phyloP scores from a whole-genome alignment of 805 yeast species.

The Zygoascus tannicola region DNA sequence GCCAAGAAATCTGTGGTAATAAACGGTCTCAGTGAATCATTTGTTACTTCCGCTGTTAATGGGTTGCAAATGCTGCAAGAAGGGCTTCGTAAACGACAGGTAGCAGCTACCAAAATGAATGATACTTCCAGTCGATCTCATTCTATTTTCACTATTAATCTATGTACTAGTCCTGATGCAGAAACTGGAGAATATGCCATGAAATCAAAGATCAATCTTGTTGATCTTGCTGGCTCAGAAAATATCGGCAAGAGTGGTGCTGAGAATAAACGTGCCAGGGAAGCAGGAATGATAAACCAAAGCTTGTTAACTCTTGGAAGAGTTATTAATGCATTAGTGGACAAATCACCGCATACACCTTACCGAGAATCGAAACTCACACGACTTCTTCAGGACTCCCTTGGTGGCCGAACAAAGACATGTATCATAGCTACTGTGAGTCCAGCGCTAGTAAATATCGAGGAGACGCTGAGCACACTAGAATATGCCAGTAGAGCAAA shows the following conservation, averaged over 20 bases:
- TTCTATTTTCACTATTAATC: slow-evolving; percentile 61
- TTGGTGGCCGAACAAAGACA: slow-evolving; percentile 85
- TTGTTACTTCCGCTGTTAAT: slow-evolving; percentile 40
- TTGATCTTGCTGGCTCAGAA: slow-evolving; percentile 94
- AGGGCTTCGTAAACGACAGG: slow-evolving; percentile 57
- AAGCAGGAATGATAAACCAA: slow-evolving; percentile 89
- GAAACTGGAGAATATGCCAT: slow-evolving; percentile 38
- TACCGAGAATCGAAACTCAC: slow-evolving; percentile 80
- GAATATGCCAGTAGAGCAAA: slow-evolving; percentile 86
- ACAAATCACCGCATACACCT: slow-evolving; percentile 63
- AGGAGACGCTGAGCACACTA: slow-evolving; percentile 75
- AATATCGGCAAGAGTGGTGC: slow-evolving; percentile 86
- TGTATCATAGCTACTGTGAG: slow-evolving; percentile 81
- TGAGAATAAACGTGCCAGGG: slow-evolving; percentile 73
- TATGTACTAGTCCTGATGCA: slow-evolving; percentile 42
- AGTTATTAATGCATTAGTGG: slow-evolving; percentile 69
- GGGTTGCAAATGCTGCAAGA: slow-evolving; percentile 43
- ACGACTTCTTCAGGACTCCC: slow-evolving; percentile 65
- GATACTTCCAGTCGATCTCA: slow-evolving; percentile 74
- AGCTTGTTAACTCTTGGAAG: slow-evolving; percentile 79
- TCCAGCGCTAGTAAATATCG: slow-evolving; percentile 67
- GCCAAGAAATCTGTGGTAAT: slow-evolving; percentile 37
- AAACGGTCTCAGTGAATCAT: slow-evolving; percentile 49
- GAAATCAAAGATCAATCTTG: slow-evolving; percentile 57
- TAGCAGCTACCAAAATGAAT: slow-evolving; percentile 71